Base-by-base conservation (phyloP, 768 basidiomycete genomes). In the Pleurotus eryngii region DNA sequence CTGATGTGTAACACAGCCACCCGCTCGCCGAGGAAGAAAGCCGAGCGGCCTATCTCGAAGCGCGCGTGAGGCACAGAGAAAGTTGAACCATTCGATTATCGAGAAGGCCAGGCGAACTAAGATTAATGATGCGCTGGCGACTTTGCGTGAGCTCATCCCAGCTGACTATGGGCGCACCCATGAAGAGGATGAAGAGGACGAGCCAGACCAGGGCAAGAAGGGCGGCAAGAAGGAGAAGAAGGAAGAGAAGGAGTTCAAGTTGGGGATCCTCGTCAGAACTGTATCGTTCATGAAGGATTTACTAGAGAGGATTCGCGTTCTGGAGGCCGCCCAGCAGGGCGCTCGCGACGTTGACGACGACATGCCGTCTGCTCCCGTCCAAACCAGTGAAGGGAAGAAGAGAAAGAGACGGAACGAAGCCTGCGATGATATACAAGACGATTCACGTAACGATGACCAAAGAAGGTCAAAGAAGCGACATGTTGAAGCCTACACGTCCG, bases 31-130 rank as follows among this genome's bases (percentile, higher is more conserved):
- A 18, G 87, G 89, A 2, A 84, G 90, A 50, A 90, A 88, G 65
- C 87, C 90, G 0, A 86, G 85, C 7, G 78, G 82, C 7, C 70
- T 90, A 46, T 89, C 89, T 15, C 87, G 90, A 59, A 81, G 82
- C 12, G 89, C 89, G 27, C 80, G 95, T 47, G 94, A 96, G 72
- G 82, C 87, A 2, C 86, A 92, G 70, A 84, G 95, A 53, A 93
- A 95, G 69, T 83, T 92, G 37, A 97, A 97, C 72, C 95, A 98
- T 66, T 92, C 89, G 4, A 85, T 95, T 60, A 98, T 98, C 68
- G 95, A 98, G 74, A 91, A 95, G 67, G 85, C 95, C 0, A 76
- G 95, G 27, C 80, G 95, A 58, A 96, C 95, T 9, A 97, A 97
- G 80, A 98, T 98, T 61, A 98, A 98, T 67, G 88, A 92, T 51